These are phyloP conservation scores for Talaromyces sp. DNA, from an alignment of 2,329 filamentous ascomycete species.

Conservation along the genomic window DNA sequence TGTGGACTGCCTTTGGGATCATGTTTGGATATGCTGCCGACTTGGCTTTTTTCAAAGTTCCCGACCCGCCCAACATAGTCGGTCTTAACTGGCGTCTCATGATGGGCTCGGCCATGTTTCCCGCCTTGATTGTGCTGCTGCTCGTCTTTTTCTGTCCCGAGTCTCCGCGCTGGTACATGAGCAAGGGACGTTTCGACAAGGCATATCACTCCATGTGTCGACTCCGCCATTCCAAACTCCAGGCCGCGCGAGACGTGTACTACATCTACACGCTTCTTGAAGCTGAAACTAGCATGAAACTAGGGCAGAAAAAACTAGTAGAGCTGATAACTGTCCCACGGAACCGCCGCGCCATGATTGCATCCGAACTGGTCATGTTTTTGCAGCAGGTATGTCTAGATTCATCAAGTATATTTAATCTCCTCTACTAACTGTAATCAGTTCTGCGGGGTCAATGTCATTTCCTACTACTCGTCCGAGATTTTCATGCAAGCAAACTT, in stretches of 20 bases:
- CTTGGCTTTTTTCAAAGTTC: conserved; percentile 54
- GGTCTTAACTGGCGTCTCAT: conserved; percentile 63
- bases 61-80: conserved; percentile 46
- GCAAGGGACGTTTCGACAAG: conserved; percentile 34
- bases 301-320: conserved; percentile 46
- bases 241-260: conserved; percentile 41
- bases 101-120: conserved; percentile 62
- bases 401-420: background rate
- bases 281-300: conserved; percentile 51
- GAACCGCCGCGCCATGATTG: conserved; percentile 56
- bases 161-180: conserved; percentile 45
- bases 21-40: conserved; percentile 55
- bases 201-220: conserved; percentile 39
- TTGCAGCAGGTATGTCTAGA: conserved; percentile 50
- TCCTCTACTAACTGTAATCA: conserved; percentile 10
- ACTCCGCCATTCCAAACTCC: conserved; percentile 37
- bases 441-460: conserved; percentile 48
- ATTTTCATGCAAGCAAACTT: conserved; percentile 54
- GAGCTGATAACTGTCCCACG: conserved; percentile 57
- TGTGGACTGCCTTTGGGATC: conserved; percentile 47
- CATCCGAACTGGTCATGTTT: conserved; percentile 60
- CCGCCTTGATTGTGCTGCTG: conserved; percentile 51
- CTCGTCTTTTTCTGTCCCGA: conserved; percentile 60
- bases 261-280: conserved; percentile 51
- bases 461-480: conserved; percentile 56